Conservation (phyloP, 805 yeast genomes). For the Saturnispora dispora region DNA sequence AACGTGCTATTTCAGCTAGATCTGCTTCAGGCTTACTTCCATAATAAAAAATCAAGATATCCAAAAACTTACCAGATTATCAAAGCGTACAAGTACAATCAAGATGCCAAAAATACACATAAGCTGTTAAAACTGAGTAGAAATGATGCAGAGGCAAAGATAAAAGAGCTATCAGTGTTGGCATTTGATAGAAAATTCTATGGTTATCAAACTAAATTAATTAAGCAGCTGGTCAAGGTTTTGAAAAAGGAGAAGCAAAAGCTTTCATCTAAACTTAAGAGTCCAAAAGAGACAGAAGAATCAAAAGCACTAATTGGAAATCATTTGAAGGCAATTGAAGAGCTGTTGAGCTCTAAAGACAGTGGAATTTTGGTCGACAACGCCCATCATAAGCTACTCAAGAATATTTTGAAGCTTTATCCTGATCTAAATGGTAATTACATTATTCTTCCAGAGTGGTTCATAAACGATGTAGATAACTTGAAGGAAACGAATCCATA, state of each 20-base stretch:
- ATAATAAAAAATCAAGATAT: slow-evolving; percentile 40
- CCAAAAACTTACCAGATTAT: slow-evolving; percentile 39
- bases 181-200: slow-evolving; percentile 42
- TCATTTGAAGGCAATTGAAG: slow-evolving; percentile 2
- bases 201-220: slow-evolving; percentile 24
- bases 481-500: slow-evolving; percentile 29
- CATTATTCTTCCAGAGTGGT: slow-evolving; percentile 28
- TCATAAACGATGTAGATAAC: slow-evolving; percentile 23
- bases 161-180: slow-evolving; percentile 35
- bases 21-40: slow-evolving; percentile 42
- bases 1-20: slow-evolving; percentile 47
- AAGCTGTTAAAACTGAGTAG: slow-evolving; percentile 28
- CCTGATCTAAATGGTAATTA: slow-evolving; percentile 5
- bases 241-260: slow-evolving; percentile 20
- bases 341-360: slow-evolving; percentile 1
- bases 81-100: slow-evolving; percentile 30
- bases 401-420: slow-evolving; percentile 10
- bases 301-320: background rate
- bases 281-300: background rate
- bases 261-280: background rate
- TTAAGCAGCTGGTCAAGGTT: slow-evolving; percentile 33
- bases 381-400: slow-evolving; percentile 17
- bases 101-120: slow-evolving; percentile 24
- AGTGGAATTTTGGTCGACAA: slow-evolving; percentile 3
- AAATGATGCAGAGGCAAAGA: slow-evolving; percentile 37